Evolutionary conservation across 768 basidiomycete species (phyloP).

Genomic region (Lepiota venenata): DNA sequence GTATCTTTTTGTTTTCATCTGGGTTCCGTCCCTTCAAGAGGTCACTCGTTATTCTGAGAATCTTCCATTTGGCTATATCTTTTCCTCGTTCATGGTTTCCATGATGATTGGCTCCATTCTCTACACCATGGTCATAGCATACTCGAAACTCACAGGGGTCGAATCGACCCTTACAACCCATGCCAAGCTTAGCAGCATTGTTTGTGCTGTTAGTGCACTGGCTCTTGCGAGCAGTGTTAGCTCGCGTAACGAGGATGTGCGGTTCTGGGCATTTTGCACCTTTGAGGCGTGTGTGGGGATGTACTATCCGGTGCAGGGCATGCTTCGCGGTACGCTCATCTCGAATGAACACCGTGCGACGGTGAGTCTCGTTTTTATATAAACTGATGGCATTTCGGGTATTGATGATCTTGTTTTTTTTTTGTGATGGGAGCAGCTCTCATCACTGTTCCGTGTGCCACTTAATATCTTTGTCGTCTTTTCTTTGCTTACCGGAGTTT

Average conservation of each 20-base stretch:
- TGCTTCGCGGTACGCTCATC: conserved; percentile 63
- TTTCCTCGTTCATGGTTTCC: conserved; percentile 76
- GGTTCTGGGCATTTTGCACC: conserved; percentile 72
- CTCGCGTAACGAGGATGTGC: conserved; percentile 39
- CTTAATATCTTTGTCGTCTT: conserved; percentile 72
- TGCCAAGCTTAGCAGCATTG: conserved; percentile 61
- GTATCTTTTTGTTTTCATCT: conserved; percentile 83
- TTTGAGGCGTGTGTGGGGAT: conserved; percentile 78
- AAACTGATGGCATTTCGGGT: not conserved
- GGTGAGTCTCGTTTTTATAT: conserved; percentile 32
- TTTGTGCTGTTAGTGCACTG: conserved; percentile 57
- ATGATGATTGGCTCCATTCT: conserved; percentile 80
- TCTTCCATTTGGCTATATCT: conserved; percentile 76
- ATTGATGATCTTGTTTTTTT: not conserved
- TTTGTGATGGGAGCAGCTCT: conserved; percentile 37
- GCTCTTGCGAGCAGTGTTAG: conserved; percentile 49
- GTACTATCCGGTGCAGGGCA: conserved; percentile 80
- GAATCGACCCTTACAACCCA: conserved; percentile 54
- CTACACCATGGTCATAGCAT: conserved; percentile 48
- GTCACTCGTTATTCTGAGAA: conserved; percentile 32
- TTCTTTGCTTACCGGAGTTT: conserved; percentile 66
- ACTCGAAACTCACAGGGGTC: conserved; percentile 12
- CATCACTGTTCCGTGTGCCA: conserved; percentile 71
- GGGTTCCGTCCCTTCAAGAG: conserved; percentile 77
- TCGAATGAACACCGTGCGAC: conserved; percentile 74